Evolutionary conservation across 2,329 filamentous ascomycete species (phyloP), one percentile per base, ranked within the genome.

Genomic region (Aotearoamyces nothofagi): DNA sequence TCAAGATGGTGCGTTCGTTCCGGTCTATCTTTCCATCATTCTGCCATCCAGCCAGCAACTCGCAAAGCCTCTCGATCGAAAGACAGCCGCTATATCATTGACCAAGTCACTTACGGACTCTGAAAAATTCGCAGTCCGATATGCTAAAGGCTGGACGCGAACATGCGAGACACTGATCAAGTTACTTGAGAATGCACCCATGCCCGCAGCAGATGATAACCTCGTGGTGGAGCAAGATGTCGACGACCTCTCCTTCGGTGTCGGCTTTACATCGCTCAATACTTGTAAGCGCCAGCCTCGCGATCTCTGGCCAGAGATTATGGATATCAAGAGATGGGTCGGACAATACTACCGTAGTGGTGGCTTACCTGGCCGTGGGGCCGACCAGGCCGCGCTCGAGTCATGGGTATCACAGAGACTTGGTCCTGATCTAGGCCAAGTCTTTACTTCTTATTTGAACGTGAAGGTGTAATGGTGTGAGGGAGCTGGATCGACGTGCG

Each of bases 221-320:
- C 58, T 81, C 28, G 76, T 92, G 38, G 69, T 73, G 8, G 90
- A 96, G 49, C 76, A 83, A 3, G 87, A 96, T 45, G 80, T 93
- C 15, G 90, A 98, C 44, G 90, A 98, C 50, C 74, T 94, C 40
- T 78, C 82, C 15, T 98, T 98, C 47, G 90, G 90, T 15, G 75
- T 94, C 39, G 87, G 84, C 6, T 98, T 92, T 56, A 96, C 90
- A 1, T 77, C 81, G 17, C 67, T 98, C 37, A 92, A 87, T 57
- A 94, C 87, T 0, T 90, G 87, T 58, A 82, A 78, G 51, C 74
- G 74, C 34, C 60, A 70, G 4, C 57, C 69, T 2, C 66, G 64
- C 29, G 90, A 96, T 50, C 78, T 86, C 12, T 96, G 84, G 61
- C 78, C 86, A 1, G 79, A 94, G 36, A 73, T 93, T 9, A 66